Evolutionary conservation across 2,329 filamentous ascomycete species (phyloP), one percentile per base, ranked within the genome.

Genomic region (Trichoderma sp.): DNA sequence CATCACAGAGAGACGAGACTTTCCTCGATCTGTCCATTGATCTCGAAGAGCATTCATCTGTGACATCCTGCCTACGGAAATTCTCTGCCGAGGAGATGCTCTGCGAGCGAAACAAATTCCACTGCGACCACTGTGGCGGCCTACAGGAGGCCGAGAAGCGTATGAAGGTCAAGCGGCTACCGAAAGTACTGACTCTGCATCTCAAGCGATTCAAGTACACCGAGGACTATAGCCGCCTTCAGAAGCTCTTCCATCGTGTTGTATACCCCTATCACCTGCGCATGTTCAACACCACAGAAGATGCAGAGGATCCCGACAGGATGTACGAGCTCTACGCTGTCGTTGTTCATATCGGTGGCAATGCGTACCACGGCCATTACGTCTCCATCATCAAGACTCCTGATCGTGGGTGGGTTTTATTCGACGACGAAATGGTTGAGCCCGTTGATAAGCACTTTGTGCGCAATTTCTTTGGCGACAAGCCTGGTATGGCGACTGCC

Each of bases 81-180:
- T 99, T 99, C 78, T 99, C 96, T 0, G 94, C 96, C 60, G 96
- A 98, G 78, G 96, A 99, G 82, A 98, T 98, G 94, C 87, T 99
- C 72, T 98, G 96, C 79, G 96, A 99, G 83, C 89, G 95, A 73
- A 98, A 99, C 85, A 99, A 99, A 80, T 99, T 99, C 76, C 95
- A 99, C 79, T 99, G 96, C 83, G 96, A 99, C 80, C 95, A 95
- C 77, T 99, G 96, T 76, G 96, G 96, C 68, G 96, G 96, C 3
- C 84, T 99, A 70, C 96, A 99, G 82, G 96, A 99, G 83, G 96
- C 96, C 0, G 96, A 99, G 82, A 99, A 98, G 85, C 90, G 96
- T 74, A 99, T 99, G 96, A 99, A 98, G 85, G 95, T 99, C 76
- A 98, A 99, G 84, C 90, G 93, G 68, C 84, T 98, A 78, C 96